Base-by-base conservation (phyloP, 345 rosid species). In the Euphorbia pulcherrima region DNA sequence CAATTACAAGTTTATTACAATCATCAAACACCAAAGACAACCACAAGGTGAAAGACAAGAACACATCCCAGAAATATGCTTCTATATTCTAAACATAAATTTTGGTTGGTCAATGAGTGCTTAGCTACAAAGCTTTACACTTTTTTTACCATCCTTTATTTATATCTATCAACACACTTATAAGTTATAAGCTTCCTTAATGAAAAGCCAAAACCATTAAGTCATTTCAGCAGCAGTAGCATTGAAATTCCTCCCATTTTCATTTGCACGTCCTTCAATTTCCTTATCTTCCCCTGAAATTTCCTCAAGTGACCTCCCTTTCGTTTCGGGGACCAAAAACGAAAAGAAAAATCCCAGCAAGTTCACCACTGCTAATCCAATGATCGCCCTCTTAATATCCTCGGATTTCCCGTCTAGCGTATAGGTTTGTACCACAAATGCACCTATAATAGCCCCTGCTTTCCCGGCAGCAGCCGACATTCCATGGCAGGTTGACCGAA, bases 251-350 rank as follows among this genome's bases (percentile, higher is more conserved):
- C 30, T 58, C 0, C 58, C 79, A 17, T 62, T 76, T 68, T 54
- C 69, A 14, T 59, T 46, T 35, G 58, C 67, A 16, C 11, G 48
- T 11, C 27, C 64, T 10, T 66, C 81, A 14, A 66, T 48, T 4
- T 80, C 83, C 64, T 70, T 74, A 55, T 89, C 83, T 47, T 87
- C 90, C 18, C 85, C 85, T 0, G 96, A 81, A 13, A 89, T 72
- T 61, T 89, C 88, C 79, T 84, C 92, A 0, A 89, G 80, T 2
- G 92, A 85, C 71, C 65, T 75, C 29, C 90, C 90, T 57, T 81
- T 89, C 0, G 96, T 83, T 68, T 89, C 92, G 0, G 90, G 92
- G 62, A 89, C 81, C 79, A 85, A 73, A 69, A 89, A 75, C 54
- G 96, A 81, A 67, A 80, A 83, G 62, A 79, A 23, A n/a, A 89